phyloP scores from a whole-genome alignment of 768 basidiomycete genomes.

The Boletus speciosus region DNA sequence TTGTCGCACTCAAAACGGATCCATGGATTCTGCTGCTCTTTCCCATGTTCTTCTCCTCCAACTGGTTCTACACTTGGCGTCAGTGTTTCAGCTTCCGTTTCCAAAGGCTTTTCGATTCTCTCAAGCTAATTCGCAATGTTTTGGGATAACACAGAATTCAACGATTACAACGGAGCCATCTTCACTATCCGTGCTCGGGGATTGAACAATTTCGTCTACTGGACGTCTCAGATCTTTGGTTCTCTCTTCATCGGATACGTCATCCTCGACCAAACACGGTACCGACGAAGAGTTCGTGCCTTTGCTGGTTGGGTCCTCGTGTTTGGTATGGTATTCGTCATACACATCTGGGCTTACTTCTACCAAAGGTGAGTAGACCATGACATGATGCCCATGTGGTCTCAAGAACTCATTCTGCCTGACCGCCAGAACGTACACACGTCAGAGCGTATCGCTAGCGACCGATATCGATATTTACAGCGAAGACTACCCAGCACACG shows the following conservation, averaged over 20 bases:
- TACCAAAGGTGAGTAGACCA: conserved; percentile 58
- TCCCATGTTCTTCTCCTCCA: conserved; percentile 82
- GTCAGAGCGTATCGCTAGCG: conserved; percentile 39
- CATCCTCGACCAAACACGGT: conserved; percentile 55
- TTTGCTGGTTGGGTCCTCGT: conserved; percentile 68
- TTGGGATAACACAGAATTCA: conserved; percentile 56
- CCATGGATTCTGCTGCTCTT: conserved; percentile 73
- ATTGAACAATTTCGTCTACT: conserved; percentile 77
- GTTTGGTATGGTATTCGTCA: conserved; percentile 59
- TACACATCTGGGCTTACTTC: conserved; percentile 76
- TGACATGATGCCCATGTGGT: background rate
- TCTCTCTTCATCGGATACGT: conserved; percentile 64
- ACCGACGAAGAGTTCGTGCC: conserved; percentile 65
- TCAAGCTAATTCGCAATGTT: background rate
- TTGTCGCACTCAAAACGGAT: conserved; percentile 62
- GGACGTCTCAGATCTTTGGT: conserved; percentile 74
- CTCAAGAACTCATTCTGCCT: background rate
- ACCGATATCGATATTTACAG: conserved; percentile 59
- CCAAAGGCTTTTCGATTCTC: background rate
- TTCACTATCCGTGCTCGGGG: conserved; percentile 81
- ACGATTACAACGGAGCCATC: conserved; percentile 71
- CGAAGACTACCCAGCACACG: conserved; percentile 48
- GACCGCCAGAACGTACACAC: conserved; percentile 46
- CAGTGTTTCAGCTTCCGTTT: conserved; percentile 22
- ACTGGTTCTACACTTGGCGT: conserved; percentile 89